phyloP scores from a whole-genome alignment of 495 filamentous ascomycete species.

The Wilcoxina mikolae region DNA sequence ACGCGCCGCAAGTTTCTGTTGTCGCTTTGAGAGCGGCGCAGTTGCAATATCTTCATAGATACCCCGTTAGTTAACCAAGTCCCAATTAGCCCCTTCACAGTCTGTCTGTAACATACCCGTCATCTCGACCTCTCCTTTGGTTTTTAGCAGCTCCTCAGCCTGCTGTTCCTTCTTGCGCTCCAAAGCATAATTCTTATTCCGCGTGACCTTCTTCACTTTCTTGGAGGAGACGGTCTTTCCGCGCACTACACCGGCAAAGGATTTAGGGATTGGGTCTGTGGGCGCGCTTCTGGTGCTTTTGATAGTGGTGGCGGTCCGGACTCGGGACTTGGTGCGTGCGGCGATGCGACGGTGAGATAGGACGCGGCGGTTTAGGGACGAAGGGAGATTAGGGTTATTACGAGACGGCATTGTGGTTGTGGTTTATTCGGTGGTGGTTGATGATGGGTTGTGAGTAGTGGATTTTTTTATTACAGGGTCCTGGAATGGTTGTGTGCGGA shows the following conservation, averaged over 20 bases:
- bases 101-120: slow-evolving; percentile 15
- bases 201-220: slow-evolving; percentile 6
- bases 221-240: neutral
- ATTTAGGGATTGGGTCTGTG: neutral
- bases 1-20: slow-evolving; percentile 19
- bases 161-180: slow-evolving; percentile 10
- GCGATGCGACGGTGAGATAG: neutral
- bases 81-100: neutral
- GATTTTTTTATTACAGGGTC: neutral
- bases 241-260: neutral
- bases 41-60: slow-evolving; percentile 9
- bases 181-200: slow-evolving; percentile 11
- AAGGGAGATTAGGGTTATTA: slow-evolving; percentile 4
- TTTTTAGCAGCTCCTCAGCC: slow-evolving; percentile 14
- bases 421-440: neutral
- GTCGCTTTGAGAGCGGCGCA: slow-evolving; percentile 18
- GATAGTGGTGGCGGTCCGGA: neutral
- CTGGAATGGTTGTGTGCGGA: neutral
- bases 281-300: neutral
- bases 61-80: neutral
- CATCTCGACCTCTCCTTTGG: slow-evolving; percentile 25
- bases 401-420: slow-evolving; percentile 1
- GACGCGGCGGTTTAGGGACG: neutral
- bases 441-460: neutral
- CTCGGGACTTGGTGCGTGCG: neutral